Conservation (phyloP, 257 asterid species). For the Salvia hispanica region DNA sequence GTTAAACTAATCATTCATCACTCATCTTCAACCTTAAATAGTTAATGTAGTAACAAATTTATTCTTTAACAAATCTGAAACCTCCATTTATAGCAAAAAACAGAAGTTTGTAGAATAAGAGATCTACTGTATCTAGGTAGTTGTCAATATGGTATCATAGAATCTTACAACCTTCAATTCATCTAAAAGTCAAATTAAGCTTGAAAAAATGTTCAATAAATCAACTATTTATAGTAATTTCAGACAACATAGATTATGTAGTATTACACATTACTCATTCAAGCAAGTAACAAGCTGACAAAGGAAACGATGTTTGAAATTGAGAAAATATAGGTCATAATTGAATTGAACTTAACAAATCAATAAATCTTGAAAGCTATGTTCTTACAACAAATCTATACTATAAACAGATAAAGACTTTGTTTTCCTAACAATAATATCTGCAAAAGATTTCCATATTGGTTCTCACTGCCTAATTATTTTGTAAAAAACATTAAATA, state of each 20-base stretch:
- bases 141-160: neutral
- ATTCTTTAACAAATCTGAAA: neutral
- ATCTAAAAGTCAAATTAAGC: neutral
- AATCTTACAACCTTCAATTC: neutral
- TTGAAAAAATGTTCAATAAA: neutral
- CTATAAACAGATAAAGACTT: constrained; percentile 27
- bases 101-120: neutral
- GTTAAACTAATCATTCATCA: neutral
- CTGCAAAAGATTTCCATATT: constrained; percentile 34
- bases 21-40: neutral
- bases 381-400: constrained; percentile 25
- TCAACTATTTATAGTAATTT: neutral
- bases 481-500: constrained; percentile 14
- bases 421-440: constrained; percentile 30
- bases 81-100: neutral
- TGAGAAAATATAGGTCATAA: constrained; percentile 6
- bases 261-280: too few species aligned
- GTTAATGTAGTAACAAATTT: neutral
- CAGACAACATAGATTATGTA: neutral
- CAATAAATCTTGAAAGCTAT: constrained; percentile 27
- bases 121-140: neutral
- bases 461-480: constrained; percentile 32
- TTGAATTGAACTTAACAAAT: constrained; percentile 24
- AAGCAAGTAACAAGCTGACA: neutral
- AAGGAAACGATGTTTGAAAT: neutral